Base-by-base conservation (phyloP, 2,329 filamentous ascomycete species). In the Neobulgaria alba region DNA sequence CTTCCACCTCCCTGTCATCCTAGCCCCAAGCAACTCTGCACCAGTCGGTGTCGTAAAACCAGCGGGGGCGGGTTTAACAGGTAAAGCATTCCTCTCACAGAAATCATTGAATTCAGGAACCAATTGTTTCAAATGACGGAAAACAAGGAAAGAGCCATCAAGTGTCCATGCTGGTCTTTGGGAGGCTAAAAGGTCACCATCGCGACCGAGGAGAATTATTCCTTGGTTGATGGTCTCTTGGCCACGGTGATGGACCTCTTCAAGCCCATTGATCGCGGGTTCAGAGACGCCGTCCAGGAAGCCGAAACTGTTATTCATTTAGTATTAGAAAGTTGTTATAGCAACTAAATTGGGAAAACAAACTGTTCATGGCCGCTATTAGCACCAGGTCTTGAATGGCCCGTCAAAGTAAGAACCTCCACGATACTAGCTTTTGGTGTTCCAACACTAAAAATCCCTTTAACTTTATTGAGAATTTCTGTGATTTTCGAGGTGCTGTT, bases 1-100 rank as follows among this genome's bases (percentile, higher is more conserved):
- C 49, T 66, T 67, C 65, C 67, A 69, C 39, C 67, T 54, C 3
- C 66, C 67, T 32, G 68, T 57, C 7, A 70, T 45, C 14, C 63
- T 59, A 15, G 67, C 63, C 2, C 62, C 66, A 5, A 69, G 58
- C 18, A 66, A 58, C 26, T 64, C 60, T 7, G 23, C 23, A 26
- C 23, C 23, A 26, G 23, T 26, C 12, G 23, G 23, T 7, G 23
- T 26, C 23, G 23, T 26, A 26, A 26, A 26, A 12, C 7, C 7
- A 26, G 23, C 23, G 7, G 23, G 23, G 7, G 23, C 23, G 23
- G 47, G 54, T n/a, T 45, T 58, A 29, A 49, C 40, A 32, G 41
- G 17, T 3, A 57, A 57, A 18, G 61, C 58, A 2, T 56, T 16
- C 21, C 20, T 48, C 16, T 63, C 52, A 10, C 67, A 41, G 47